Evolutionary conservation across 495 filamentous ascomycete genomes (phyloP), one percentile per base, ranked within the genome.

Genomic region (Choiromyces venosus): DNA sequence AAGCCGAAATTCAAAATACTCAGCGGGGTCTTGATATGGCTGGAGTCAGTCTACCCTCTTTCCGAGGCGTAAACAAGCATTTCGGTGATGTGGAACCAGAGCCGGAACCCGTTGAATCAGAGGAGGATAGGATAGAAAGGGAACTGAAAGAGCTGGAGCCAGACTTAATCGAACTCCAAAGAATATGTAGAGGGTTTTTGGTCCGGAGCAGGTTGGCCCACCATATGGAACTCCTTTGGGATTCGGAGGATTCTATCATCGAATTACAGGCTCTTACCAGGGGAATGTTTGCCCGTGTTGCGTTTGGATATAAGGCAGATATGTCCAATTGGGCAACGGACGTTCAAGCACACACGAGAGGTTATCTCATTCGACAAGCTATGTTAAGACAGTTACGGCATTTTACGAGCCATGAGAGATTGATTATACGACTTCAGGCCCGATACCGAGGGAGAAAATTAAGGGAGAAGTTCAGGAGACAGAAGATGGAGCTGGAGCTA

Each of bases 1-100:
- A 97, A 82, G 93, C 96, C 83, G 96, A 99, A 82, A 88, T 99
- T 40, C 96, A 99, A 83, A 92, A 92, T 75, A 97, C 90, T 83
- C 96, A 98, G 79, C 97, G 96, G 82, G 96, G 94, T 25, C 88
- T 99, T 36, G 96, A 99, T 83, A 96, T 93, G 82, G 88, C 96
- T 35, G 96, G 96, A 29, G 88, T 94, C 65, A 96, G 88, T 78
- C 96, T 99, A 93, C 96, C 96, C 64, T 97, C 92, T 83, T 99
- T 99, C 84, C 90, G 92, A 71, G 94, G 94, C 69, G 97, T 99
- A 91, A 91, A 93, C 39, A 95, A 93, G 71, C 92, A 92, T 78
- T 97, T 99, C 83, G 93, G 92, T 33, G 91, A 93, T 78, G 87
- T 85, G 1, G 84, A 86, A 65, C 86, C 86, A 1, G 87, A 89